Conservation (phyloP, 768 basidiomycete species). For the Chalciporus pseudorubinellus region DNA sequence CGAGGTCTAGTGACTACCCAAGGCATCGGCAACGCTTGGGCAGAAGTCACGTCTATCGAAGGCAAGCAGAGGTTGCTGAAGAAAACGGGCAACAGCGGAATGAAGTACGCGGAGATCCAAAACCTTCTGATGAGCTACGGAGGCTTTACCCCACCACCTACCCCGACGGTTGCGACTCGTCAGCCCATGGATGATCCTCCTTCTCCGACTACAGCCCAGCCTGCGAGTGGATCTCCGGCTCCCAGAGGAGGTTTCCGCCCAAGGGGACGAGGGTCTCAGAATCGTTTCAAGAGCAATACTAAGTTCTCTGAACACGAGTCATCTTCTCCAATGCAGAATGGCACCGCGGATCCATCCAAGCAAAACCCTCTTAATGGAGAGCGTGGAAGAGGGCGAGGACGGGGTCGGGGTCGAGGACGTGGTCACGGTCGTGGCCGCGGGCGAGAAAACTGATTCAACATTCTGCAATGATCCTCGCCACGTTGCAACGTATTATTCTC, state of each 20-base stretch:
- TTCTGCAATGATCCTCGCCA: slow-evolving; percentile 7
- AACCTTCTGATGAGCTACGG: slow-evolving; percentile 53
- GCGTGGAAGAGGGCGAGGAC: slow-evolving; percentile 37
- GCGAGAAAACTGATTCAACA: slow-evolving; percentile 26
- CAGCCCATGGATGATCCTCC: slow-evolving; percentile 3
- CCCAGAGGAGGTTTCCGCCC: slow-evolving; percentile 3
- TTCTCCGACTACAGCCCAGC: slow-evolving; percentile 15
- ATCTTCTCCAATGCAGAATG: slow-evolving; percentile 11
- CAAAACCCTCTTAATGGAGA: slow-evolving; percentile 23
- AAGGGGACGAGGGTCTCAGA: slow-evolving; percentile 9
- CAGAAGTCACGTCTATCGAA: slow-evolving; percentile 40
- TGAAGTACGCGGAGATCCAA: slow-evolving; percentile 48
- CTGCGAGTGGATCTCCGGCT: slow-evolving; percentile 8
- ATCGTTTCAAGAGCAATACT: slow-evolving; percentile 5
- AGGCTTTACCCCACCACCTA: slow-evolving; percentile 47
- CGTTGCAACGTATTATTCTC: slow-evolving; percentile 19
- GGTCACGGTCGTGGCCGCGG: slow-evolving; percentile 40
- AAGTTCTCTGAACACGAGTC: slow-evolving; percentile 1
- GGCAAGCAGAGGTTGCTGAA: slow-evolving; percentile 26
- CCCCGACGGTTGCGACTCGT: slow-evolving; percentile 20
- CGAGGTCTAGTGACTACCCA: slow-evolving; percentile 47
- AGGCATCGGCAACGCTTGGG: slow-evolving; percentile 54
- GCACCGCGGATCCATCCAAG: slow-evolving; percentile 7
- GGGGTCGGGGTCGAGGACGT: slow-evolving; percentile 41
- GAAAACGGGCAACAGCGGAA: slow-evolving; percentile 25